Base-by-base conservation (phyloP, 2,329 filamentous ascomycete genomes). In the Trichoderma gracile region DNA sequence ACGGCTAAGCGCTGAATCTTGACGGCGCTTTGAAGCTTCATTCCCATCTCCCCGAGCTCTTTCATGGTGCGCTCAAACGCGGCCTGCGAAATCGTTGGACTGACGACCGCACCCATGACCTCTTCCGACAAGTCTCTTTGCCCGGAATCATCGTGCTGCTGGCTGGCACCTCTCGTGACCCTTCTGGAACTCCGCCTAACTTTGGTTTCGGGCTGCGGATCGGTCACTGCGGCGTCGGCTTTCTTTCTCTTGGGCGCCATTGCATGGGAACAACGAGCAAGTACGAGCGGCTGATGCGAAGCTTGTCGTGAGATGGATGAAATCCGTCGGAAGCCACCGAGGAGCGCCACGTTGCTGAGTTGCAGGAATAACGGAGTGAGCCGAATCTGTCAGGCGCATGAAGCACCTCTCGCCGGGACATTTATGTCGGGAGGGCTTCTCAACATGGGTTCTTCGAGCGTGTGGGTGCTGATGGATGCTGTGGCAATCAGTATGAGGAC, bases 21-120 rank as follows among this genome's bases (percentile, higher is more conserved):
- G 10, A 78, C 77, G 6, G 76, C 76, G 5, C 73, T 74, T 30
- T 78, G 77, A 3, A 85, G 70, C n/a, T 75, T 74, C 17, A 77
- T 72, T 52, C 84, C 82, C 80, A 84, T 84, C 67, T 81, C 75
- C 5, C 75, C 78, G 27, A 84, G 73, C n/a, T 77, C 75, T n/a
- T 76, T 75, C 66, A 81, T 76, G 19, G 80, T 80, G 3, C 74
- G 67, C 9, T 79, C 71, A 6, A 82, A 74, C 2, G 71, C 73
- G 10, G 75, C 70, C 2, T 65, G 65, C n/a, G 63, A 56, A 27
- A 19, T 17, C 3, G 7, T 19, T 40, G 50, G 30, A n/a, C 40
- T 25, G 30, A 30, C 43, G n/a, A 42, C 38, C 8, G 43, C 14
- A 14, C 50, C 50, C 12, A 47, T 5, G 8, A 23, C 5, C 14